Evolutionary conservation across 257 asterid genomes (phyloP).

Genomic region (Solanum sejunctum): DNA sequence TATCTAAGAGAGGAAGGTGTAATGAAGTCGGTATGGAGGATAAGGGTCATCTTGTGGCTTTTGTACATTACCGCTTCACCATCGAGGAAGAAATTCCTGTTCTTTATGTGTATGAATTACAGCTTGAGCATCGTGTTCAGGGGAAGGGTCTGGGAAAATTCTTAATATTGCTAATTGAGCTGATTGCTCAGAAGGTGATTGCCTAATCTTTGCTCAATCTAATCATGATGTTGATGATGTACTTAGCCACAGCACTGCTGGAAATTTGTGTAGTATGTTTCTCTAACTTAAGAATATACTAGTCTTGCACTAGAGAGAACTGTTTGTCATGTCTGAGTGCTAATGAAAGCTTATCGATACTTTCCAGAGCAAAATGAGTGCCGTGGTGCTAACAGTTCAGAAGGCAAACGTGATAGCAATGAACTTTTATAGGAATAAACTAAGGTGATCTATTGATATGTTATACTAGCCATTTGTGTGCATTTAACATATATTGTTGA

Average conservation of each 20-base stretch:
- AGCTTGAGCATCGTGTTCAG: constrained; percentile 65
- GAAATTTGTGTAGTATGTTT: neutral
- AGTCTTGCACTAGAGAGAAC: neutral
- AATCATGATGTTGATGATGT: too few species aligned
- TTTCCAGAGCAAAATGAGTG: constrained; percentile 64
- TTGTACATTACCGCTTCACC: constrained; percentile 68
- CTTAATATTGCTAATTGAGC: constrained; percentile 70
- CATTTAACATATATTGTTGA: neutral
- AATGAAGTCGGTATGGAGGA: constrained; percentile 17
- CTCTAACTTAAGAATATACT: neutral
- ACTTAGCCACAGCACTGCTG: neutral
- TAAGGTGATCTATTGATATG: constrained; percentile 24
- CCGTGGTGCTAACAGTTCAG: constrained; percentile 87
- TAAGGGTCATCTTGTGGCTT: constrained; percentile 48
- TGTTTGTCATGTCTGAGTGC: neutral
- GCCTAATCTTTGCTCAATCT: neutral
- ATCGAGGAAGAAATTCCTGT: constrained; percentile 91
- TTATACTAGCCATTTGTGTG: neutral
- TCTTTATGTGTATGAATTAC: constrained; percentile 82
- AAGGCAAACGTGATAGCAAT: constrained; percentile 56
- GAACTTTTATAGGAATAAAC: constrained; percentile 55
- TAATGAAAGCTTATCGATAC: neutral
- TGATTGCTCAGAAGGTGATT: constrained; percentile 64
- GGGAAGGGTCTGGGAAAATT: constrained; percentile 80
- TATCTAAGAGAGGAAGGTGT: constrained; percentile 6